A percentile compares a stretch with the other conserved stretches of the same genome.
phyloP scores from a whole-genome alignment of 148 eudicot genomes.

The Nepenthes mirabilis region DNA sequence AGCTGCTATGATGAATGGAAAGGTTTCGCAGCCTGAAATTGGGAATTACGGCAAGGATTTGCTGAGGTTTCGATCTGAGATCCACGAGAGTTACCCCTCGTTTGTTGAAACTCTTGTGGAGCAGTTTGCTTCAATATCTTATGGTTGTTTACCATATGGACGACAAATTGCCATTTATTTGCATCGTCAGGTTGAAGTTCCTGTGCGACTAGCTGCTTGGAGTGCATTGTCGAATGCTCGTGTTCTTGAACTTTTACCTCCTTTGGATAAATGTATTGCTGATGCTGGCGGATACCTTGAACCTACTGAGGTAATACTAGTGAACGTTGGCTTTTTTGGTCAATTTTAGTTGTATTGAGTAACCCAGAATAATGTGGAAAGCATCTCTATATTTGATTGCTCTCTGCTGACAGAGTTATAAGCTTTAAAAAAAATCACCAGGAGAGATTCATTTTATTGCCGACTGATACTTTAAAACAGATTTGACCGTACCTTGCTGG shows the following conservation, averaged over 20 bases:
- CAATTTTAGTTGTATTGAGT: background rate
- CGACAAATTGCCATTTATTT: conserved; percentile 74
- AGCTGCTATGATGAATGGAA: background rate
- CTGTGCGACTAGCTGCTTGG: conserved; percentile 73
- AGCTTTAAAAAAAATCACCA: too few species aligned
- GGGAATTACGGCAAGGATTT: conserved; percentile 10
- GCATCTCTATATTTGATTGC: too few species aligned
- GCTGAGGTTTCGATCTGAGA: conserved; percentile 54
- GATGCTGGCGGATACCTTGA: conserved; percentile 67
- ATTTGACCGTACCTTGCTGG: too few species aligned
- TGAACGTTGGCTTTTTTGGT: background rate
- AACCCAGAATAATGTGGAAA: background rate
- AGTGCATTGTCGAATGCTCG: conserved; percentile 56
- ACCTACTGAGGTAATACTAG: conserved; percentile 57
- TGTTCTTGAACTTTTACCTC: conserved; percentile 83
- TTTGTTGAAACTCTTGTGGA: conserved; percentile 75
- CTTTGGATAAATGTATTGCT: conserved; percentile 45
- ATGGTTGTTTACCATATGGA: conserved; percentile 65
- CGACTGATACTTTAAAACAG: too few species aligned
- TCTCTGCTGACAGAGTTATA: too few species aligned
- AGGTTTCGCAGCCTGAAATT: conserved; percentile 7
- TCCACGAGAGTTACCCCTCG: conserved; percentile 69
- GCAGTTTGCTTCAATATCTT: conserved; percentile 81
- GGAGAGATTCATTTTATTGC: too few species aligned
- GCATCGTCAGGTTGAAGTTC: conserved; percentile 50